phyloP scores from a whole-genome alignment of 768 basidiomycete genomes.

The Serendipita sp. region DNA sequence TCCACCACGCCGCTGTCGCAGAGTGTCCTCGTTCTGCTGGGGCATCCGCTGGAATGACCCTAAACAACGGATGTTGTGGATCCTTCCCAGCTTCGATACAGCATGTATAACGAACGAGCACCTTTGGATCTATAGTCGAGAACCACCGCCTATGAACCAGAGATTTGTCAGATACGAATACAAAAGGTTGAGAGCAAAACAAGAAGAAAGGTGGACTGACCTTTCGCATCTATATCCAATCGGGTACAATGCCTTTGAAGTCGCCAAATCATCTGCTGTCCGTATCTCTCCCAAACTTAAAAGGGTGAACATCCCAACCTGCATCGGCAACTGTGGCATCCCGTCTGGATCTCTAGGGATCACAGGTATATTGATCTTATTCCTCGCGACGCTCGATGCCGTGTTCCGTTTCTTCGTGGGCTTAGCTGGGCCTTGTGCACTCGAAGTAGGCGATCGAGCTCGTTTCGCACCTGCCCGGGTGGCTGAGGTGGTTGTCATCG shows the following conservation, averaged over 20 bases:
- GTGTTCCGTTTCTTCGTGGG: not conserved
- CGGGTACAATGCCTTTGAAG: constrained; percentile 77
- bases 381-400: not conserved
- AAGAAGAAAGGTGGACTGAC: constrained; percentile 21
- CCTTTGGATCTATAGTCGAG: constrained; percentile 50
- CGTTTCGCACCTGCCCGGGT: not conserved
- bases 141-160: constrained; percentile 45
- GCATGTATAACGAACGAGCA: constrained; percentile 62
- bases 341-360: constrained; percentile 17
- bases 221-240: constrained; percentile 72
- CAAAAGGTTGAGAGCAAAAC: not conserved
- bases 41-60: not conserved
- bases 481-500: not conserved
- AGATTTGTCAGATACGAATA: not conserved
- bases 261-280: constrained; percentile 72
- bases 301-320: constrained; percentile 78
- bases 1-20: not conserved
- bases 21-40: not conserved
- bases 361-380: not conserved
- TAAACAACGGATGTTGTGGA: not conserved
- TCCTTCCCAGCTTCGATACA: constrained; percentile 74
- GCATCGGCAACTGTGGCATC: constrained; percentile 57
- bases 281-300: constrained; percentile 57
- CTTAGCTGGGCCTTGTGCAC: not conserved
- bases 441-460: not conserved